Base-by-base conservation (phyloP, 2,329 filamentous ascomycete genomes). In the Lachnellula cervina region DNA sequence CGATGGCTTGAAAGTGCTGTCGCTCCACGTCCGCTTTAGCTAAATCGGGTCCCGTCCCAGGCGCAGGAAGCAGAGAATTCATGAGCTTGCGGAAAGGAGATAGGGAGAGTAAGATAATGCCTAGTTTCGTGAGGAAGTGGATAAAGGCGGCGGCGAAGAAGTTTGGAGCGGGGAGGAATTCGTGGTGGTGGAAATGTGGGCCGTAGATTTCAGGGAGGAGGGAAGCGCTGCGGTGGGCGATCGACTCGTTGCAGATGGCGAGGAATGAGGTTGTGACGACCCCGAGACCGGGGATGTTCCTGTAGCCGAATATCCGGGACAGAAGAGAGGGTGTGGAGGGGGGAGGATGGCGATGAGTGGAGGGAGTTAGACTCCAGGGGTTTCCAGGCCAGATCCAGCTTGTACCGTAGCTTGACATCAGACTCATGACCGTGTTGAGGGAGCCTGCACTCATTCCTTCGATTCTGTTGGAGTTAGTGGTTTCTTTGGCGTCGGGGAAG, bases 371-470 rank as follows among this genome's bases (percentile, higher is more conserved):
- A 32, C n/a, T 17, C n/a, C 14, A 49, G 16, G 46, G 25, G 17
- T 49, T 32, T 19, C 25, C 25, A 7, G 17, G 44, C 43, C 32
- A 45, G 50, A 56, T 42, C 44, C 50, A 53, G 16, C 34, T 11
- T 1, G 51, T 50, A 4, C 54, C 50, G 19, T 56, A 56, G 16
- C 32, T 50, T 35, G 32, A 28, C 8, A 56, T 54, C 7, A 54
- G 45, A 14, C 48, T 46, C n/a, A 56, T 14, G 6, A 49, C 28
- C 4, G 50, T 56, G 25, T 48, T 54, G 1, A 54, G 45, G 23
- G 54, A 54, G 23, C 50, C 51, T 3, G 43, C 37, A 23, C 54
- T 54, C 54, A 56, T 56, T 35, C 44, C 43, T 32, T 56, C 25
- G 9, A 53, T 34, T 9, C 25, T 49, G 4, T 4, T 16, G 16